Evolutionary conservation across 805 yeast species (phyloP).

Genomic region (Metschnikowia kunwiensis): DNA sequence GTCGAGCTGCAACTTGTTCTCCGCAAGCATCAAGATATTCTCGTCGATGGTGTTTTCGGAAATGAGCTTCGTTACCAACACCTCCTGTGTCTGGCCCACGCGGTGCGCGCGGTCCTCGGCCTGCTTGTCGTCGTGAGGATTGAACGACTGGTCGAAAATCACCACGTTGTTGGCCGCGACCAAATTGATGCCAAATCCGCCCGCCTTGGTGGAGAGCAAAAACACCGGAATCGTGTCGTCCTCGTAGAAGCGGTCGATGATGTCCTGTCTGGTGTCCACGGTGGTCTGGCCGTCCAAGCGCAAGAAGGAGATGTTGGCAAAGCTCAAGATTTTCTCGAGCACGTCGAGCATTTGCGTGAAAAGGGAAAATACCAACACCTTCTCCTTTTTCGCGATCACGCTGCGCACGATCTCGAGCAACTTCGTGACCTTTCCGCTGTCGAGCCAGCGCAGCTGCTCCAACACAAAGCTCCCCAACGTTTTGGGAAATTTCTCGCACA

Average conservation of each 20-base stretch:
- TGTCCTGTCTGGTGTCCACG: conserved; percentile 87
- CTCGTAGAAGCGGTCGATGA: conserved; percentile 85
- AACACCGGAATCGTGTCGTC: conserved; percentile 82
- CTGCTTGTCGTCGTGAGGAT: conserved; percentile 97
- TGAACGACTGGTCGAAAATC: conserved; percentile 90
- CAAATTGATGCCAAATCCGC: conserved; percentile 96
- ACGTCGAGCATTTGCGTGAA: conserved; percentile 92
- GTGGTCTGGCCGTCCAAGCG: conserved; percentile 92
- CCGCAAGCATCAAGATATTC: conserved; percentile 79
- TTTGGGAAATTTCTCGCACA: conserved; percentile 72
- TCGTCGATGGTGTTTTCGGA: conserved; percentile 81
- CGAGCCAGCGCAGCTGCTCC: conserved; percentile 50
- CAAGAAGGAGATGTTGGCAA: conserved; percentile 64
- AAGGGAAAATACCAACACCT: conserved; percentile 80
- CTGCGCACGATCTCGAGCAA: conserved; percentile 56
- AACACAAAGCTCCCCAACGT: conserved; percentile 55
- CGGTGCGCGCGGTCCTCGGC: conserved; percentile 99
- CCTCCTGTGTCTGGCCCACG: conserved; percentile 89
- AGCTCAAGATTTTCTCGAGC: conserved; percentile 68
- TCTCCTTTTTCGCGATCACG: conserved; percentile 57
- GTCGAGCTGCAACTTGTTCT: conserved; percentile 87
- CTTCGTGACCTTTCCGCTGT: conserved; percentile 71
- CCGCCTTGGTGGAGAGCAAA: conserved; percentile 90
- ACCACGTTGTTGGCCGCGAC: conserved; percentile 93
- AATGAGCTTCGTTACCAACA: conserved; percentile 71